Conservation (phyloP, 2,329 filamentous ascomycete species). For the Pseudofabraea citricarpa region DNA sequence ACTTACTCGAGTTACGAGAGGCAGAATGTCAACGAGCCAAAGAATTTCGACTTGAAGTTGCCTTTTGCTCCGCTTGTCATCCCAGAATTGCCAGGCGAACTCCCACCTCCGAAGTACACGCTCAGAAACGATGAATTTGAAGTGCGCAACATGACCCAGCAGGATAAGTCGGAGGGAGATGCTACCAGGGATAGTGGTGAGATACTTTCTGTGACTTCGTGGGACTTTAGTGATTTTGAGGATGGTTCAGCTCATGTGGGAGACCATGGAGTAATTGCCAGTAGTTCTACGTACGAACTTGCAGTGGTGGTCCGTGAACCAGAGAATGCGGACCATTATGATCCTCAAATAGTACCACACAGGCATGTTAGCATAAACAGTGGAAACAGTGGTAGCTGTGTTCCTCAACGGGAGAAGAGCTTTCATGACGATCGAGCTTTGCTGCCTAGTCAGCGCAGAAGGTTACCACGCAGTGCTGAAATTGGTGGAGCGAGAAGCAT, state of each 20-base stretch:
- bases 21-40: neutral
- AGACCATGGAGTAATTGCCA: neutral
- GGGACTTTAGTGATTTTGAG: slow-evolving; percentile 2
- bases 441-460: slow-evolving; percentile 20
- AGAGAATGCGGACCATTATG: slow-evolving; percentile 4
- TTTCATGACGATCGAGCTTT: slow-evolving; percentile 22
- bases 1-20: slow-evolving; percentile 8
- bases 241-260: neutral
- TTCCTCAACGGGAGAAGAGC: slow-evolving; percentile 10
- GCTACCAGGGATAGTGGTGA: slow-evolving; percentile 6
- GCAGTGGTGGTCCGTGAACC: neutral
- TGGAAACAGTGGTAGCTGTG: neutral
- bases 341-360: slow-evolving; percentile 15
- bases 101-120: slow-evolving; percentile 2
- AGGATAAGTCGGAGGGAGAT: neutral
- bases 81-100: neutral
- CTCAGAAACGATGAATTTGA: neutral
- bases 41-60: neutral
- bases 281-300: neutral
- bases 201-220: slow-evolving; percentile 9
- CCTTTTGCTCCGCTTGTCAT: neutral
- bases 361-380: slow-evolving; percentile 2
- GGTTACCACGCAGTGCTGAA: slow-evolving; percentile 1
- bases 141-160: neutral
- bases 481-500: slow-evolving; percentile 11